Evolutionary conservation across 2,329 filamentous ascomycete genomes (phyloP).

Genomic region (Sphaceloma murrayae): DNA sequence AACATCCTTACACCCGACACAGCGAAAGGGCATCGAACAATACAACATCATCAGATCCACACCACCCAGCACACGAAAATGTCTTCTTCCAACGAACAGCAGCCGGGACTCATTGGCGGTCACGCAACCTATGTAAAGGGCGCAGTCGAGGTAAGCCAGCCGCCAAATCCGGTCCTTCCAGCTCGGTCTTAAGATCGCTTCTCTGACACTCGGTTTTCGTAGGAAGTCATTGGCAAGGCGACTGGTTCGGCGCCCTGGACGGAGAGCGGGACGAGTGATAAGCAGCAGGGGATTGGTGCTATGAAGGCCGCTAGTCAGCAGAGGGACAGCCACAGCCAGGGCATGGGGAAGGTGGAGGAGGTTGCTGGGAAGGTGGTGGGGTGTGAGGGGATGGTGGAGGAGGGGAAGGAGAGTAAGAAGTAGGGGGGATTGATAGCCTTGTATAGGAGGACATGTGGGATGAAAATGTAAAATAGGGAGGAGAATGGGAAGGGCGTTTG

Average conservation of each 20-base stretch:
- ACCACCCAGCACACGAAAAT: no score
- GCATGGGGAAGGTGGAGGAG: slow-evolving; percentile 56
- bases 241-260: slow-evolving; percentile 57
- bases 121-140: slow-evolving; percentile 63
- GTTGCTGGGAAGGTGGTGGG: slow-evolving; percentile 53
- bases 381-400: slow-evolving; percentile 60
- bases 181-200: not conserved
- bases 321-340: slow-evolving; percentile 44
- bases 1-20: no score
- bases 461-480: not conserved
- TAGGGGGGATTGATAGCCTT: slow-evolving; percentile 4
- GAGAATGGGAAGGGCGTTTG: not conserved
- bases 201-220: slow-evolving; percentile 3
- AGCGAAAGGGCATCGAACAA: no score
- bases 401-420: slow-evolving; percentile 45
- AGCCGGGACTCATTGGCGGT: slow-evolving; percentile 43
- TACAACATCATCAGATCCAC: no score
- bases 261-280: slow-evolving; percentile 53
- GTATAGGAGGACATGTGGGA: not conserved
- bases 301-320: slow-evolving; percentile 53
- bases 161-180: slow-evolving; percentile 4
- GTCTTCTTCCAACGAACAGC: slow-evolving; percentile 21
- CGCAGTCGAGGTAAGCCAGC: slow-evolving; percentile 48
- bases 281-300: slow-evolving; percentile 49
- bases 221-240: slow-evolving; percentile 52